Conservation (phyloP, 805 yeast species). For the Yamadazyma laniorum region DNA sequence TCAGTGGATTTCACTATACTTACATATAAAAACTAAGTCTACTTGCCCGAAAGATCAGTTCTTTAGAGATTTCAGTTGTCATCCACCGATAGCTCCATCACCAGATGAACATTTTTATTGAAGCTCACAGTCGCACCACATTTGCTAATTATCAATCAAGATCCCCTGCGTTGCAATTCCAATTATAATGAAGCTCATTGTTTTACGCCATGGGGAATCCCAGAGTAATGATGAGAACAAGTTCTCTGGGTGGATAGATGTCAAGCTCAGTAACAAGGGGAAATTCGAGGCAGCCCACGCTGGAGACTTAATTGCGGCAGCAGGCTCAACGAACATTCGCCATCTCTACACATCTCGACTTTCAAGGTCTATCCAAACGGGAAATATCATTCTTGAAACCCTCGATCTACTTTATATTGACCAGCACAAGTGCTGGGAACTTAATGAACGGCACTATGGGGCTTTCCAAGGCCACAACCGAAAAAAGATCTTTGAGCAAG, state of each 20-base stretch:
- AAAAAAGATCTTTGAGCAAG: slow-evolving; percentile 31
- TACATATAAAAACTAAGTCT: too few relatives aligned
- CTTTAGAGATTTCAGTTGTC: too few relatives aligned
- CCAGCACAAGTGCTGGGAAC: slow-evolving; percentile 39
- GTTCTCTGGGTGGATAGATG: slow-evolving; percentile 48
- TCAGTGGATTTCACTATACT: too few relatives aligned
- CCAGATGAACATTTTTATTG: too few relatives aligned
- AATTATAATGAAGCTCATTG: slow-evolving; percentile 32
- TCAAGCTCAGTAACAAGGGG: slow-evolving; percentile 39
- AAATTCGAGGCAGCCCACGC: slow-evolving; percentile 38
- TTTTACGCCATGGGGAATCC: slow-evolving; percentile 46
- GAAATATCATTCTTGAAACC: slow-evolving; percentile 33
- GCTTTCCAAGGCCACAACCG: slow-evolving; percentile 41
- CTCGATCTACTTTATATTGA: slow-evolving; percentile 36
- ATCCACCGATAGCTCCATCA: too few relatives aligned
- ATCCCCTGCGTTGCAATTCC: too few relatives aligned
- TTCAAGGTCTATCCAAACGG: slow-evolving; percentile 41
- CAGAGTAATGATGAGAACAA: slow-evolving; percentile 43
- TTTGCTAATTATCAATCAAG: too few relatives aligned
- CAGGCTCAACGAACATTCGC: slow-evolving; percentile 20
- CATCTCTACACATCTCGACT: slow-evolving; percentile 40
- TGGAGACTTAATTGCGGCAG: slow-evolving; percentile 29
- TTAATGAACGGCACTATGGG: slow-evolving; percentile 46
- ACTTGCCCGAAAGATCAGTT: too few relatives aligned
- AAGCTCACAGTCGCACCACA: too few relatives aligned